Base-by-base conservation (phyloP, 768 basidiomycete species). In the Tricholoma terreum region DNA sequence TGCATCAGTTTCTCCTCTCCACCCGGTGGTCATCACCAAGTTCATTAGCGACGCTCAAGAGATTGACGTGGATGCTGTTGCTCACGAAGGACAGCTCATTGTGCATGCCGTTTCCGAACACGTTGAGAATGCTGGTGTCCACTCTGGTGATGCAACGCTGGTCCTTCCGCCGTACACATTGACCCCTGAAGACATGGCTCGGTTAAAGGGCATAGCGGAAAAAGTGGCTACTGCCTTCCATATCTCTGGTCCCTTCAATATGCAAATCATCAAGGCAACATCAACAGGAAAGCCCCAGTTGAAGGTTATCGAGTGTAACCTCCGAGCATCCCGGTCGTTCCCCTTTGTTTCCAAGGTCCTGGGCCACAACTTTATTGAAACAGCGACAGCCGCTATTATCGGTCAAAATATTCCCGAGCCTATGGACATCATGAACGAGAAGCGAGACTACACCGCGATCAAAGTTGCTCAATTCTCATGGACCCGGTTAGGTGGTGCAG, bases 301-400 rank as follows among this genome's bases (percentile, higher is more conserved):
- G 63, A 98, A 96, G 78, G 97, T 98, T 62, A 99, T 99, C 62
- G 97, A 99, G 73, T 99, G 97, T 75, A 99, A 99, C 73, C 78
- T 98, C 33, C 92, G 97, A 57, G 97, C 97, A 14, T 98, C 96
- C 22, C 88, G 97, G 19, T 96, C 94, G 30, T 98, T 98, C 90
- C 95, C 96, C 61, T 99, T 99, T 77, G 97, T 99, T 2, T 97
- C 94, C 58, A 98, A 98, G 78, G 96, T 98, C 15, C 82, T 98
- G 61, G 96, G 93, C 45, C 88, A 89, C 73, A 98, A 99, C 79
- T 98, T 98, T 73, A 94, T 99, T 63, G 91, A 98, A 60, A 87
- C 87, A 38, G 96, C 96, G 12, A 89, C 94, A 14, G 82, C 86
- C 22, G 94, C 94, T 17, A 96, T 96, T 62, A 83, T 89, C 17